Percentiles rank a stretch among this genome's conserved stretches.
Conservation (phyloP, 1,284 basidiomycete species). For the Phellinidium pouzarii region DNA sequence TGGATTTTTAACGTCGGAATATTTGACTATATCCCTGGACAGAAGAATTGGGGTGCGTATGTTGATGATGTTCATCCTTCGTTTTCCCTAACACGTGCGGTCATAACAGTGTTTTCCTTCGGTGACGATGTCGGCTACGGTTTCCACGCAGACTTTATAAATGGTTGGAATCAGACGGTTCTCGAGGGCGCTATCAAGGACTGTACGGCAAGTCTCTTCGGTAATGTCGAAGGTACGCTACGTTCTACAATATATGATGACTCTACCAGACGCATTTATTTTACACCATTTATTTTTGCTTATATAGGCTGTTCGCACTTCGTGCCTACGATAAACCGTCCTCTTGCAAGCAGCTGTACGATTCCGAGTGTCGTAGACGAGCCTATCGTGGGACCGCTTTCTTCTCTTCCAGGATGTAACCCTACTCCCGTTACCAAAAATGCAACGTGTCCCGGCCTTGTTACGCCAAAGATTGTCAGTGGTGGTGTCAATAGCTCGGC, state of each 20-base stretch:
- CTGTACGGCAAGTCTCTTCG: conserved; percentile 23
- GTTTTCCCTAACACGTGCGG: background rate
- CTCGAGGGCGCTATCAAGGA: conserved; percentile 27
- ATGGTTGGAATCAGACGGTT: conserved; percentile 28
- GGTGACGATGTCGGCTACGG: conserved; percentile 29
- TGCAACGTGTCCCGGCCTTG: background rate
- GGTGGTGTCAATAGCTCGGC: background rate
- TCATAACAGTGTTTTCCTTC: conserved; percentile 23
- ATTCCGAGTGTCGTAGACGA: conserved; percentile 23
- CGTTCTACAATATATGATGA: conserved; percentile 23
- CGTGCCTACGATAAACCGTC: background rate
- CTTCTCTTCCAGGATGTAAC: conserved; percentile 39
- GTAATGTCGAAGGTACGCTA: conserved; percentile 24
- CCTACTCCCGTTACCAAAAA: conserved; percentile 31
- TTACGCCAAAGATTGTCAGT: background rate
- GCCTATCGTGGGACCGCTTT: conserved; percentile 22
- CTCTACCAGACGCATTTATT: conserved; percentile 12
- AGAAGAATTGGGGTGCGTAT: conserved; percentile 15
- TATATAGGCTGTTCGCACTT: conserved; percentile 6
- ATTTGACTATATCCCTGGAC: conserved; percentile 13
- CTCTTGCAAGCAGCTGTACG: conserved; percentile 22
- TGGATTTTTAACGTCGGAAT: conserved; percentile 16
- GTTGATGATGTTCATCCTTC: background rate
- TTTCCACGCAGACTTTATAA: conserved; percentile 31
- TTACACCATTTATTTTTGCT: background rate